Evolutionary conservation across 805 yeast genomes (phyloP).

Genomic region (Wickerhamiella sergipiensis): DNA sequence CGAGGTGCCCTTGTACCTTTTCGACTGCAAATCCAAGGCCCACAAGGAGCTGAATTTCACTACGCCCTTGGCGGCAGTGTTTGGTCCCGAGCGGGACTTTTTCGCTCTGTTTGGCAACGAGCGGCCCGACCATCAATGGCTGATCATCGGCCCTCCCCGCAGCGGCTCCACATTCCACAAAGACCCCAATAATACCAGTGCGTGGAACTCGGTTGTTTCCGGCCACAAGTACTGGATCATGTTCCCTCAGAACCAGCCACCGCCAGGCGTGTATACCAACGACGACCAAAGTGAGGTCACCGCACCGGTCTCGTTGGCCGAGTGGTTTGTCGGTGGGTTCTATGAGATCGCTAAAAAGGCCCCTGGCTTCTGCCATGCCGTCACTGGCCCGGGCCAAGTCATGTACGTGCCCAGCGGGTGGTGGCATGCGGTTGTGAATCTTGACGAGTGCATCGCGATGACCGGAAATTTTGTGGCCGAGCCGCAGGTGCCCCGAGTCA

Average conservation of each 20-base stretch:
- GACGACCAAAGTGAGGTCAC: slow-evolving; percentile 77
- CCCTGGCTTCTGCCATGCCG: slow-evolving; percentile 44
- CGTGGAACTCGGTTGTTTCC: slow-evolving; percentile 71
- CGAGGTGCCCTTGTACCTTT: slow-evolving; percentile 74
- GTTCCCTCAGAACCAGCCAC: slow-evolving; percentile 63
- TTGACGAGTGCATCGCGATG: slow-evolving; percentile 56
- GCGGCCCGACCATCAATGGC: slow-evolving; percentile 87
- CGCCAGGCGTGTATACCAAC: slow-evolving; percentile 78
- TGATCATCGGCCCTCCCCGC: slow-evolving; percentile 68
- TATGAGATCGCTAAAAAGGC: slow-evolving; percentile 46
- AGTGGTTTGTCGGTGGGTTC: slow-evolving; percentile 77
- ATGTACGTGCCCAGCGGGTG: slow-evolving; percentile 90
- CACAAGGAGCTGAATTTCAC: slow-evolving; percentile 44
- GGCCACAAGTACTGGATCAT: slow-evolving; percentile 80
- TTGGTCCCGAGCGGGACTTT: slow-evolving; percentile 37
- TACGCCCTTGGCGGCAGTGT: slow-evolving; percentile 34
- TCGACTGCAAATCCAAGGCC: slow-evolving; percentile 69
- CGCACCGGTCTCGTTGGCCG: slow-evolving; percentile 83
- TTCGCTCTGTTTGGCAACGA: slow-evolving; percentile 39
- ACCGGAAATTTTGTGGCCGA: slow-evolving; percentile 81
- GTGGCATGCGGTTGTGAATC: slow-evolving; percentile 92
- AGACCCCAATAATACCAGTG: slow-evolving; percentile 82
- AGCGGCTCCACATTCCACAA: slow-evolving; percentile 88
- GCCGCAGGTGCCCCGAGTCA: slow-evolving; percentile 41
- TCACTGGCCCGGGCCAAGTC: slow-evolving; percentile 72